These are phyloP conservation scores for Auriscalpium orientale DNA, from an alignment of 768 basidiomycete genomes.

Conservation along the genomic window DNA sequence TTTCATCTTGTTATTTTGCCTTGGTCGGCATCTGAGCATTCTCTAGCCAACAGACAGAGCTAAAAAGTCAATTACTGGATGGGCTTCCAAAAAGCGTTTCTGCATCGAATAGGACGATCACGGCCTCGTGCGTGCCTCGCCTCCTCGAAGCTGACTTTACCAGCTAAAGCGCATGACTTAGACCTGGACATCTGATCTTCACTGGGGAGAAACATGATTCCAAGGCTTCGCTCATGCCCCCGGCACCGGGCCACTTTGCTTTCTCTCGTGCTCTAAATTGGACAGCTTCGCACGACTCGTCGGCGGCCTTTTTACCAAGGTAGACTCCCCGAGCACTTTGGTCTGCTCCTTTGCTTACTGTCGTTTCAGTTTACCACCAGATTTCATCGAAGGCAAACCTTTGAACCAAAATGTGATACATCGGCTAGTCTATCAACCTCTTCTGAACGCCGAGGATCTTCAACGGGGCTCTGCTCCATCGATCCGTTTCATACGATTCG, in stretches of 20 bases:
- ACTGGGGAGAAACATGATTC: slow-evolving; percentile 11
- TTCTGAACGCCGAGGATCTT: neutral
- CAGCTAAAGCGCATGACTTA: slow-evolving; percentile 16
- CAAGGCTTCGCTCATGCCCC: neutral
- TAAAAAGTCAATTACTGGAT: neutral
- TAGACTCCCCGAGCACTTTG: neutral
- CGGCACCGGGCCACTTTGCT: slow-evolving; percentile 20
- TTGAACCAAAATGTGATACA: slow-evolving; percentile 8
- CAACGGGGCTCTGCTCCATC: neutral
- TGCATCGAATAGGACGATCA: slow-evolving; percentile 1
- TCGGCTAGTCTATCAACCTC: slow-evolving; percentile 11
- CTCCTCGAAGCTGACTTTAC: too few relatives aligned
- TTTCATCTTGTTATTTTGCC: neutral
- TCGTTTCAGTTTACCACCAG: slow-evolving; percentile 26
- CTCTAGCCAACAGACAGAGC: neutral
- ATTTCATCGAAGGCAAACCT: slow-evolving; percentile 1
- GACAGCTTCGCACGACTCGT: slow-evolving; percentile 21
- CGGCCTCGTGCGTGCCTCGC: slow-evolving; percentile 10
- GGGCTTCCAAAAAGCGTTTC: neutral
- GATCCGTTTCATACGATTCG: slow-evolving; percentile 4
- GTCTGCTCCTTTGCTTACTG: slow-evolving; percentile 27
- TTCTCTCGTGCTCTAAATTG: slow-evolving; percentile 39
- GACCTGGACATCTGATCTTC: slow-evolving; percentile 57
- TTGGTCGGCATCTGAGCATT: too few relatives aligned
- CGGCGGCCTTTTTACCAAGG: neutral